Evolutionary conservation across 805 yeast species (phyloP).

Genomic region (Candida ortonii): DNA sequence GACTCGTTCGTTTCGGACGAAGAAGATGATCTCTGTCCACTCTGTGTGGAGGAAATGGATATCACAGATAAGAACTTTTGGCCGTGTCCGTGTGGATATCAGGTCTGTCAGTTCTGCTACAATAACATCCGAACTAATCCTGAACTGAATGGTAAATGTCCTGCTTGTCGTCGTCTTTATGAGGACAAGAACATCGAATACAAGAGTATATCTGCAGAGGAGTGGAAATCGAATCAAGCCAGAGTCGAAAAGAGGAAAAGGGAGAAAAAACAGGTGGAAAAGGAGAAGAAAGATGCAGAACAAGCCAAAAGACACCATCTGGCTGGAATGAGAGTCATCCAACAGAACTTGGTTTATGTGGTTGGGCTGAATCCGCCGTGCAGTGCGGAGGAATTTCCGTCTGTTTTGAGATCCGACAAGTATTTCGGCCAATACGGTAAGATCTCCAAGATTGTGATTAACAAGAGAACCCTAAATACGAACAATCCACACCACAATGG

Average conservation of each 20-base stretch:
- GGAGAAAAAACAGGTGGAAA: conserved; percentile 80
- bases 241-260: conserved; percentile 79
- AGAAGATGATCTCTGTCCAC: conserved; percentile 83
- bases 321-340: conserved; percentile 97
- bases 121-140: conserved; percentile 95
- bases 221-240: conserved; percentile 75
- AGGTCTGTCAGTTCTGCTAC: conserved; percentile 97
- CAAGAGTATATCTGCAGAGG: conserved; percentile 79
- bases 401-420: conserved; percentile 79
- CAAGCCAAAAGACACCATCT: conserved; percentile 80
- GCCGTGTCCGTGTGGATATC: conserved; percentile 99
- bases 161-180: conserved; percentile 93
- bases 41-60: conserved; percentile 98
- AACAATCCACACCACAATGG: conserved; percentile 39
- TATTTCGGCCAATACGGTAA: conserved; percentile 99
- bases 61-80: conserved; percentile 92
- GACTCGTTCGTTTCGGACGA: conserved; percentile 72
- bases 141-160: conserved; percentile 92
- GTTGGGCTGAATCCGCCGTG: conserved; percentile 90
- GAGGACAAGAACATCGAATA: conserved; percentile 93
- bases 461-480: conserved; percentile 61
- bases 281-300: conserved; percentile 88
- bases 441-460: conserved; percentile 89
- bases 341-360: conserved; percentile 93
- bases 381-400: conserved; percentile 80